These are phyloP conservation scores for Chlorella sorokiniana DNA, from an alignment of 139 green algal genomes.

Conservation along the genomic window DNA sequence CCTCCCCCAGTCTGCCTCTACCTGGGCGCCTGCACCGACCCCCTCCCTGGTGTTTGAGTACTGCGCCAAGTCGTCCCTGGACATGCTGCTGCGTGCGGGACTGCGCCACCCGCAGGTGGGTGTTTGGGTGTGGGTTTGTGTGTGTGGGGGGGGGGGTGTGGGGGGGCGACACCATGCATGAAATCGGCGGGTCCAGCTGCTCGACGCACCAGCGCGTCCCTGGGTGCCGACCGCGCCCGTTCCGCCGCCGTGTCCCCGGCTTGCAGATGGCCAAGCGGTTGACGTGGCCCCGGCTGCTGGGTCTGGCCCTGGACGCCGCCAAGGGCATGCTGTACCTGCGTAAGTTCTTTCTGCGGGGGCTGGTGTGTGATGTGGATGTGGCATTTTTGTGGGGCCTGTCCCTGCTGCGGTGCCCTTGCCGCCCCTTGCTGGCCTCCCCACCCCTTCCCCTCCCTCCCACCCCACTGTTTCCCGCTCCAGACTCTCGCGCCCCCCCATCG, in stretches of 20 bases:
- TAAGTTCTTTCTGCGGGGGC: background rate
- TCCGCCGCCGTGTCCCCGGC: background rate
- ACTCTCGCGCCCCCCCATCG: conserved; percentile 49
- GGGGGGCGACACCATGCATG: too few species aligned
- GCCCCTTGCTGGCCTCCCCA: background rate
- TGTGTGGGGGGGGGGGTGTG: too few species aligned
- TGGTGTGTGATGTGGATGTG: background rate
- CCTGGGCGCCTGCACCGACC: conserved; percentile 56
- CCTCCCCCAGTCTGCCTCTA: conserved; percentile 46
- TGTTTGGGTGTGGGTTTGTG: background rate
- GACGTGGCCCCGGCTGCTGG: conserved; percentile 52
- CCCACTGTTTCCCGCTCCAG: conserved; percentile 38
- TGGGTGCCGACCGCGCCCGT: background rate
- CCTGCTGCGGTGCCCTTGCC: background rate
- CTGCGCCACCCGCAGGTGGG: background rate
- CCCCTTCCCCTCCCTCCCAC: background rate
- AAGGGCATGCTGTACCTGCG: conserved; percentile 49
- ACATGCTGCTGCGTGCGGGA: conserved; percentile 47
- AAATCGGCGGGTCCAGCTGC: too few species aligned
- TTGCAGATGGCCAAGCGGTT: conserved; percentile 34
- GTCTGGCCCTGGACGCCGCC: conserved; percentile 60
- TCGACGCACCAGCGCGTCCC: background rate
- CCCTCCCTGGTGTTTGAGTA: conserved; percentile 52
- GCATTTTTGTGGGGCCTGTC: background rate
- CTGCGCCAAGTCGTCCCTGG: conserved; percentile 55